These are phyloP conservation scores for Amanita exitialis DNA, from an alignment of 768 basidiomycete genomes.

Conservation along the genomic window DNA sequence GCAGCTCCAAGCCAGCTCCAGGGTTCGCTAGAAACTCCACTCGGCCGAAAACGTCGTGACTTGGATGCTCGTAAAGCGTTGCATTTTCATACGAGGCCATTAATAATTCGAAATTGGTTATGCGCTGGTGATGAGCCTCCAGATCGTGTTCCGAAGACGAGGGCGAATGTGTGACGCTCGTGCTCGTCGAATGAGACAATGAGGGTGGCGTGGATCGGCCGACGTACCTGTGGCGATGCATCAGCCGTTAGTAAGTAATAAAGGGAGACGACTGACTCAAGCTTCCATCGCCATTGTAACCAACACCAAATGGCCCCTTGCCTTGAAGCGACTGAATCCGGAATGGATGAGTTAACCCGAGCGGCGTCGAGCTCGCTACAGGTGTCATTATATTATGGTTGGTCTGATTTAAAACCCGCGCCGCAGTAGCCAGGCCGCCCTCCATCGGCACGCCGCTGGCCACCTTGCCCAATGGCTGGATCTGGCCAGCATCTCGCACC, in stretches of 20 bases:
- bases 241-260: neutral
- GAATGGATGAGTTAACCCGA: neutral
- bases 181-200: slow-evolving; percentile 1
- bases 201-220: slow-evolving; percentile 1
- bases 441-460: too few relatives aligned
- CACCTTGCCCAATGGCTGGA: neutral
- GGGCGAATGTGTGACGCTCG: slow-evolving; percentile 3
- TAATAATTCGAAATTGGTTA: neutral
- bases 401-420: neutral
- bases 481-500: neutral
- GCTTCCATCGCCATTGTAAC: neutral
- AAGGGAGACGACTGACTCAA: neutral
- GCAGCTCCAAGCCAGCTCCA: neutral
- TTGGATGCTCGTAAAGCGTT: neutral
- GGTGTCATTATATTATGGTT: neutral
- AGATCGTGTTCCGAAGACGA: slow-evolving; percentile 1
- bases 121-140: slow-evolving; percentile 1
- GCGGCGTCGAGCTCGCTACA: neutral
- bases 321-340: neutral
- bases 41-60: neutral
- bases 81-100: slow-evolving; percentile 1
- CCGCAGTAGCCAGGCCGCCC: neutral
- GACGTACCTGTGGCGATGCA: neutral
- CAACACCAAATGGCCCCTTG: neutral
- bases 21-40: neutral